Conservation (phyloP, 805 yeast species). For the Candida montana region DNA sequence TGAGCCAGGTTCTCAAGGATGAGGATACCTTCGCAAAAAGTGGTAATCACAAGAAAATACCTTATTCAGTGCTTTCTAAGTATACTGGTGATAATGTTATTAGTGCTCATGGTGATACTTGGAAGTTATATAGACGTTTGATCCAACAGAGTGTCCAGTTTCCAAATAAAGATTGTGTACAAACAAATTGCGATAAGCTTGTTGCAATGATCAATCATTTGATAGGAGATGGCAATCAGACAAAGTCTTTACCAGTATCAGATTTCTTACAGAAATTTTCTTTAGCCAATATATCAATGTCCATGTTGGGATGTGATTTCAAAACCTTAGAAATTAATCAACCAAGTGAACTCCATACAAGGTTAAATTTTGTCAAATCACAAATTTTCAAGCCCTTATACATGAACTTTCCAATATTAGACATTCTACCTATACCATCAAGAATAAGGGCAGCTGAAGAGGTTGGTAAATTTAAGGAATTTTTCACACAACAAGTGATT, state of each 20-base stretch:
- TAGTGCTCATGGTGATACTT: slow-evolving; percentile 48
- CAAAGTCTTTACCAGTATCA: slow-evolving; percentile 23
- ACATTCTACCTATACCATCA: slow-evolving; percentile 42
- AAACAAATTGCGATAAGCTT: slow-evolving; percentile 33
- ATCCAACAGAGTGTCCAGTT: slow-evolving; percentile 46
- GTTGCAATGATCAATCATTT: slow-evolving; percentile 23
- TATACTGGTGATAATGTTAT: slow-evolving; percentile 60
- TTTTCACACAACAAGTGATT: slow-evolving; percentile 32
- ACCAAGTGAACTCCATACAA: slow-evolving; percentile 31
- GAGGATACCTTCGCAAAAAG: slow-evolving; percentile 50
- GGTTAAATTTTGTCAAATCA: slow-evolving; percentile 39
- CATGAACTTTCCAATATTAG: slow-evolving; percentile 51
- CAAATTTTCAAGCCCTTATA: slow-evolving; percentile 52
- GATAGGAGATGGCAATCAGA: slow-evolving; percentile 8
- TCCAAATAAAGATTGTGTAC: slow-evolving; percentile 37
- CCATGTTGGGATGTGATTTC: slow-evolving; percentile 46
- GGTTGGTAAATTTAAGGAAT: slow-evolving; percentile 37
- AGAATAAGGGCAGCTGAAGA: slow-evolving; percentile 39
- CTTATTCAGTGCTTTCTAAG: slow-evolving; percentile 45
- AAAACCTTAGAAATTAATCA: slow-evolving; percentile 30
- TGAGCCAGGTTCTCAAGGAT: slow-evolving; percentile 42
- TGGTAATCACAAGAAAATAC: slow-evolving; percentile 56
- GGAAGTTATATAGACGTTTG: slow-evolving; percentile 44
- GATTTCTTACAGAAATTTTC: slow-evolving; percentile 43
- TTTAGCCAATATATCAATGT: slow-evolving; percentile 45